Conservation (phyloP, 768 basidiomycete species). For the Xerocomus spinulosus region DNA sequence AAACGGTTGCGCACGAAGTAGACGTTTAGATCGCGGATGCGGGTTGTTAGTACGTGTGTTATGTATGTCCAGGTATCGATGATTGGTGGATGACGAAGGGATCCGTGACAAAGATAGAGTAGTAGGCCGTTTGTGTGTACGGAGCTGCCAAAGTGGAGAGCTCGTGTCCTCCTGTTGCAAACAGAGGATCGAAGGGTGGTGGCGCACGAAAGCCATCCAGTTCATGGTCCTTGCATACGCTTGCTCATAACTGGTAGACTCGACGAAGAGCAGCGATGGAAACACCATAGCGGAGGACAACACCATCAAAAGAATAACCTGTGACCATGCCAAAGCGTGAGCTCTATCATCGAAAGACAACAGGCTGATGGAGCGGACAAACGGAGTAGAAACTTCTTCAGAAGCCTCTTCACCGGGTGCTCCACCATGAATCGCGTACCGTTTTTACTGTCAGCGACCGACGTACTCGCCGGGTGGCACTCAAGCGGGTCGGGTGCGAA, state of each 20-base stretch:
- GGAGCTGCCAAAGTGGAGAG: conserved; percentile 11
- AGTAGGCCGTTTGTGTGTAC: background rate
- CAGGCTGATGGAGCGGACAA: conserved; percentile 5
- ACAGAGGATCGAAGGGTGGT: background rate
- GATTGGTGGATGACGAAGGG: background rate
- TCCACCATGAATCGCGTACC: conserved; percentile 5
- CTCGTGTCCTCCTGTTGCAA: conserved; percentile 9
- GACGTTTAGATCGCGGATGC: background rate
- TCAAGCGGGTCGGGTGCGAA: conserved; percentile 10
- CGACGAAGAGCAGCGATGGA: conserved; percentile 76
- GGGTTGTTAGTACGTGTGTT: background rate
- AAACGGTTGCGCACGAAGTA: conserved; percentile 15
- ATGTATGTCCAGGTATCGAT: background rate
- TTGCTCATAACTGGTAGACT: conserved; percentile 79
- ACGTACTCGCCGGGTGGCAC: background rate
- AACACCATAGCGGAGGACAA: conserved; percentile 87
- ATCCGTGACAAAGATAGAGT: no score
- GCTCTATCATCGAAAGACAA: background rate
- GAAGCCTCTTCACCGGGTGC: background rate
- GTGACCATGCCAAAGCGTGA: conserved; percentile 2
- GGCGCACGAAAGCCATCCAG: conserved; percentile 15
- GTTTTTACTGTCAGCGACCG: background rate
- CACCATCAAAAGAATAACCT: conserved; percentile 81
- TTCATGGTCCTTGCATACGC: conserved; percentile 27
- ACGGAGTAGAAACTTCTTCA: conserved; percentile 10